A percentile compares a stretch with the other conserved stretches of the same genome.
Evolutionary conservation across 2,329 filamentous ascomycete genomes (phyloP).

Genomic region (Trichoderma koningiopsis): DNA sequence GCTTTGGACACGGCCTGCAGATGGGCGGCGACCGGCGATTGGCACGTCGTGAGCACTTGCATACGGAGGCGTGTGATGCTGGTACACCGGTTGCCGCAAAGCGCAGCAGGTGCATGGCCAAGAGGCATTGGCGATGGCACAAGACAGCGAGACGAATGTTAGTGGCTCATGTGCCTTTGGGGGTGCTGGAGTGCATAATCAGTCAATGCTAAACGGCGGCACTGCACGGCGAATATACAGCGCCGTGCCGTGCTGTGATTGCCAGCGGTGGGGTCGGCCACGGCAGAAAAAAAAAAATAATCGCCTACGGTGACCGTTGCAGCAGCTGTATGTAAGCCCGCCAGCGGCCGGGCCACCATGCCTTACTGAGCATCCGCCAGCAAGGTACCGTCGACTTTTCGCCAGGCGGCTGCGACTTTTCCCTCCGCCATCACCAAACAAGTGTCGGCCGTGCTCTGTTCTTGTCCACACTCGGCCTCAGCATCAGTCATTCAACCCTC

Average conservation of each 20-base stretch:
- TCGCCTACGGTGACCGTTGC: neutral
- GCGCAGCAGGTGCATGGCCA: neutral
- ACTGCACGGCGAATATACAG: neutral
- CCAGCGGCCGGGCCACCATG: neutral
- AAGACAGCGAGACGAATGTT: no score
- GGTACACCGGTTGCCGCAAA: neutral
- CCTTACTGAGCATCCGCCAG: neutral
- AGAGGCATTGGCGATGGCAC: neutral
- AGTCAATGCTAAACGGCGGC: neutral
- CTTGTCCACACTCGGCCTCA: conserved; percentile 40
- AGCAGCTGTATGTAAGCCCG: neutral
- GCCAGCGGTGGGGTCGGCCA: neutral
- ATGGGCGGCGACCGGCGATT: conserved; percentile 9
- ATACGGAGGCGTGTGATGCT: neutral
- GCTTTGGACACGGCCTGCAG: conserved; percentile 10
- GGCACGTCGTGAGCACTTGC: conserved; percentile 15
- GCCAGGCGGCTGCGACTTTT: conserved; percentile 18
- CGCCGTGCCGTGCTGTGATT: neutral
- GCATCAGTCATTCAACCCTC: conserved; percentile 24
- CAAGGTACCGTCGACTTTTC: conserved; percentile 20
- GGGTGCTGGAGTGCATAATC: neutral
- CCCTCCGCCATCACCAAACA: conserved; percentile 25
- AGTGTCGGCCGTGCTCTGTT: conserved; percentile 27
- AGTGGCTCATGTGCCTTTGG: neutral
- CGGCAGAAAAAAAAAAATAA: neutral